Evolutionary conservation across 2,329 filamentous ascomycete species (phyloP), one percentile per base, ranked within the genome.

Genomic region (Diaporthe batatas): DNA sequence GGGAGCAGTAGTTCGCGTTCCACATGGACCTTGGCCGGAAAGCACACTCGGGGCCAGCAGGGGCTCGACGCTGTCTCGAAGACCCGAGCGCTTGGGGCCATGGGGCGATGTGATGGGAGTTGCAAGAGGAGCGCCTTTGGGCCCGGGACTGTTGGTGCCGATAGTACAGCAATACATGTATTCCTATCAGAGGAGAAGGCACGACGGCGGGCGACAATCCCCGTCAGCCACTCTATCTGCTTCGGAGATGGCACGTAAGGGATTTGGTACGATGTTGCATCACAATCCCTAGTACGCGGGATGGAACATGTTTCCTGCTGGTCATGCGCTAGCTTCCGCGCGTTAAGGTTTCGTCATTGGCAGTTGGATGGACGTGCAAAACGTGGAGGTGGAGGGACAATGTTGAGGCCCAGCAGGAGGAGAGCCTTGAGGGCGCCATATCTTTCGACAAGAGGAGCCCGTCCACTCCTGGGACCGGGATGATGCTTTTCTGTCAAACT

Each of bases 311-410:
- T 65, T 44, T 44, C 62, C 36, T 51, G 62, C 62, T 65, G 62
- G 62, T 65, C 44, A 51, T 51, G 44, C 62, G 34, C 62, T 51
- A 65, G 62, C 62, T 65, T 65, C 62, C 62, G 62, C 62, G 62
- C 62, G 44, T 36, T 65, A 53, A 65, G 62, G 62, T 65, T 65
- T 65, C 44, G 62, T 65, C 62, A 65, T 65, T 65, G 62, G 44
- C 44, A 51, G 62, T 51, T 21, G 62, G 51, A 23, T 65, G 62
- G 62, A 65, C 44, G 62, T 36, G 62, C 44, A 65, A 65, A 65
- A 65, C 62, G 62, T 65, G 62, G 62, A 51, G 44, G 44, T 51
- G 44, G 62, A 51, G 44, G 29, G 29, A 39, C 12, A 39, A 12
- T 39, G 36, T 65, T 21, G 59, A 49, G 11, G 49, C 5, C 39